Evolutionary conservation across 306 rosid genomes (phyloP).

Genomic region (Gynostemma pentaphyllum): DNA sequence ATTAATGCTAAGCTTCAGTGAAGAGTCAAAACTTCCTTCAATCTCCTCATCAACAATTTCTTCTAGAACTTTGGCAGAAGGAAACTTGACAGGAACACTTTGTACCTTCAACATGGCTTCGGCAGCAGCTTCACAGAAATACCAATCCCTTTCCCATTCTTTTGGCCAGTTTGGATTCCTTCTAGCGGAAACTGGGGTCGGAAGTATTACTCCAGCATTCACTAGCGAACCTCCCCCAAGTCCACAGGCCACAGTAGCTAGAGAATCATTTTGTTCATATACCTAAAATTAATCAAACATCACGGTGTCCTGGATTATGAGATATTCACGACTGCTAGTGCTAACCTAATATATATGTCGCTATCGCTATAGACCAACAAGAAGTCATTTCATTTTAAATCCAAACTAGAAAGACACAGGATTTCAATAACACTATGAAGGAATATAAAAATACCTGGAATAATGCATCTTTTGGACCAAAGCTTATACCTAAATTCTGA

Average conservation of each 20-base stretch:
- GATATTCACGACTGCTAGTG: neutral
- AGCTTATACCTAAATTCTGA: slow-evolving; percentile 18
- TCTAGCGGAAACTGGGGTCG: slow-evolving; percentile 19
- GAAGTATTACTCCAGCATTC: slow-evolving; percentile 29
- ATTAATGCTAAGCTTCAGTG: slow-evolving; percentile 20
- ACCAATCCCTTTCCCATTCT: slow-evolving; percentile 31
- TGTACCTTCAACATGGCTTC: slow-evolving; percentile 22
- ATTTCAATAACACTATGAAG: neutral
- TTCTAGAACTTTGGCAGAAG: slow-evolving; percentile 16
- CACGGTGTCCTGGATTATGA: neutral
- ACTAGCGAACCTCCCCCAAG: slow-evolving; percentile 30
- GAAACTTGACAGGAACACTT: slow-evolving; percentile 18
- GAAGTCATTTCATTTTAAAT: neutral
- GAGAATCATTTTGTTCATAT: slow-evolving; percentile 18
- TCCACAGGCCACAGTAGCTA: slow-evolving; percentile 26
- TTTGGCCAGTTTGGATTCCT: slow-evolving; percentile 28
- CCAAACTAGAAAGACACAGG: neutral
- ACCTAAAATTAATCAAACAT: slow-evolving; percentile 14
- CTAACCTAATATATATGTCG: neutral
- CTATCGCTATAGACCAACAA: neutral
- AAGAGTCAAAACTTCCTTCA: slow-evolving; percentile 16
- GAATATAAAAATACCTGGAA: slow-evolving; percentile 20
- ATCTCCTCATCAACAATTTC: slow-evolving; percentile 12
- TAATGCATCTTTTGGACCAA: slow-evolving; percentile 28
- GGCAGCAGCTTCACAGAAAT: slow-evolving; percentile 24